phyloP scores from a whole-genome alignment of 805 yeast species.

The Pichia paraexigua region DNA sequence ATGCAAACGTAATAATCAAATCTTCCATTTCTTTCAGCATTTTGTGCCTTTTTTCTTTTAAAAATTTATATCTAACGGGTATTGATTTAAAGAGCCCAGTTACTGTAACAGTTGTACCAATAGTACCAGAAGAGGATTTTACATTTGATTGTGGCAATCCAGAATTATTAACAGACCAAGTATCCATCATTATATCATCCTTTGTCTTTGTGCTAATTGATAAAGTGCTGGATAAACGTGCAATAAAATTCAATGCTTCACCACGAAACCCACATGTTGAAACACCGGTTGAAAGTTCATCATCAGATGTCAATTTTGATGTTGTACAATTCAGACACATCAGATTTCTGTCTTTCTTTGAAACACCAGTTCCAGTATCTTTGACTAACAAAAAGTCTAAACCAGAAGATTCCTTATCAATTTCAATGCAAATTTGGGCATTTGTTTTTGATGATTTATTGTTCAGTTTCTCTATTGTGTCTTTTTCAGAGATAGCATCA shows the following conservation, averaged over 20 bases:
- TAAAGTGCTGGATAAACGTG: conserved; percentile 25
- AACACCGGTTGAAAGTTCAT: conserved; percentile 25
- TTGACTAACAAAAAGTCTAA: conserved; percentile 22
- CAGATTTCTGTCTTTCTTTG: conserved; percentile 20
- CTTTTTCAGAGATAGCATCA: conserved; percentile 24
- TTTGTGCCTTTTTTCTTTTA: conserved; percentile 20
- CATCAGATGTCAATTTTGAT: conserved; percentile 30
- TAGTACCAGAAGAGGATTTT: conserved; percentile 20
- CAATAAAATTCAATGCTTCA: conserved; percentile 36
- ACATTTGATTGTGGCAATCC: conserved; percentile 21
- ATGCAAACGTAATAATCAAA: conserved; percentile 26
- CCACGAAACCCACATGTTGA: conserved; percentile 42
- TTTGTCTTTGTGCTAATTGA: conserved; percentile 26
- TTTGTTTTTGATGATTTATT: conserved; percentile 2
- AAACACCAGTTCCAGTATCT: conserved; percentile 37
- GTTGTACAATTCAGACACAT: conserved; percentile 36
- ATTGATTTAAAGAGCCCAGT: conserved; percentile 26
- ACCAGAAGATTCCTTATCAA: conserved; percentile 34
- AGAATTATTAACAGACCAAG: conserved; percentile 28
- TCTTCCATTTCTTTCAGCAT: conserved; percentile 19
- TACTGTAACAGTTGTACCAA: conserved; percentile 32
- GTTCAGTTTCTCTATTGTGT: not conserved
- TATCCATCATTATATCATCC: conserved; percentile 26
- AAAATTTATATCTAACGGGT: conserved; percentile 29
- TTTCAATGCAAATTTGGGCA: conserved; percentile 28